These are phyloP conservation scores for Boletus fagicola DNA, from an alignment of 768 basidiomycete genomes.

Conservation along the genomic window DNA sequence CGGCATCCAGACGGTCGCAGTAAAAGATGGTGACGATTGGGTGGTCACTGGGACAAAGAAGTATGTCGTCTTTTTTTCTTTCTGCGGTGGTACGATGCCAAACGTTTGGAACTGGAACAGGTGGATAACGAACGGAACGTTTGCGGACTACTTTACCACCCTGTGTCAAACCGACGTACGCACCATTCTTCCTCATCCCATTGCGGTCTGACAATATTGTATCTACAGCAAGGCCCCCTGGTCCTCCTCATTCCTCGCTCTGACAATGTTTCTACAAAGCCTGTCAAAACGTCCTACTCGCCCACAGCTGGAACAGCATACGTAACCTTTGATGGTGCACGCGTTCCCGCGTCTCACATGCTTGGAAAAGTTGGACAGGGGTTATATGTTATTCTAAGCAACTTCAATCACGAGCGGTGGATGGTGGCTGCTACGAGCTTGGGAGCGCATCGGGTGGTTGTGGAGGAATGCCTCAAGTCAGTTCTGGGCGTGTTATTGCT, in stretches of 20 bases:
- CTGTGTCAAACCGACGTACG: constrained; percentile 67
- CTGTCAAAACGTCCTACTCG: constrained; percentile 92
- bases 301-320: constrained; percentile 87
- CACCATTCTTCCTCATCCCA: neutral
- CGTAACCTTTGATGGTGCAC: constrained; percentile 76
- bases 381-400: constrained; percentile 76
- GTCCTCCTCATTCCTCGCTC: constrained; percentile 74
- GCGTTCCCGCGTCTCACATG: constrained; percentile 82
- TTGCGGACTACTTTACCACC: constrained; percentile 83
- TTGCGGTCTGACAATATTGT: constrained; percentile 2
- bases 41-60: constrained; percentile 93
- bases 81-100: neutral
- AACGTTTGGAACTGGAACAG: constrained; percentile 36
- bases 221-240: constrained; percentile 59
- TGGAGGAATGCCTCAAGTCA: constrained; percentile 90
- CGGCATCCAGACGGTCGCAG: constrained; percentile 83
- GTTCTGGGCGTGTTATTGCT: neutral
- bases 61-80: constrained; percentile 37
- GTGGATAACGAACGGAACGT: constrained; percentile 89
- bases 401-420: constrained; percentile 91
- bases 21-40: constrained; percentile 82
- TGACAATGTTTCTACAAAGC: constrained; percentile 75
- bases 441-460: constrained; percentile 72
- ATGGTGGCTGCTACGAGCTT: constrained; percentile 75
- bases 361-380: constrained; percentile 87